Conservation (phyloP, 768 basidiomycete genomes). For the Xanthoconium purpureum region DNA sequence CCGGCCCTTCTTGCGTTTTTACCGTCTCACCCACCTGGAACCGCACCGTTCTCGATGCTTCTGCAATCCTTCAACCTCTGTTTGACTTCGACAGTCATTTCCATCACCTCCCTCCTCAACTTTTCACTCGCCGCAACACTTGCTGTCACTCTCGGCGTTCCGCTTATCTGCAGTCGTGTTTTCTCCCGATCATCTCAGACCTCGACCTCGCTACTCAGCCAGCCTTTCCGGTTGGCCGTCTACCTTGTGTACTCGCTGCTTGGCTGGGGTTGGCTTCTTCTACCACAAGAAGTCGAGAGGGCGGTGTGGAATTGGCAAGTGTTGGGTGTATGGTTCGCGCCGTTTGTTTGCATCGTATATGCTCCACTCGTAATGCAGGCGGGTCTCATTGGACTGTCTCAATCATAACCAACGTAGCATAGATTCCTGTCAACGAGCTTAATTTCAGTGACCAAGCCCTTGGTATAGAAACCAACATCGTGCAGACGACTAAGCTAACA, state of each 20-base stretch:
- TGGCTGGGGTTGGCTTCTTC: slow-evolving; percentile 57
- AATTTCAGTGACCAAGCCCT: not conserved
- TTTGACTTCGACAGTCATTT: slow-evolving; percentile 81
- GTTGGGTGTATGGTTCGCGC: slow-evolving; percentile 78
- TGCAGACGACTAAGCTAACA: not conserved
- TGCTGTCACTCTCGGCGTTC: slow-evolving; percentile 60
- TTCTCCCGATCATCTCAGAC: slow-evolving; percentile 21
- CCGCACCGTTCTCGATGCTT: slow-evolving; percentile 43
- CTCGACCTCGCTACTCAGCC: slow-evolving; percentile 27
- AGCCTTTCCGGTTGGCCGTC: slow-evolving; percentile 2
- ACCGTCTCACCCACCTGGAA: slow-evolving; percentile 22
- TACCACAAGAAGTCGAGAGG: slow-evolving; percentile 42
- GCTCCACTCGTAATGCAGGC: slow-evolving; percentile 72
- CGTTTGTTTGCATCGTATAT: slow-evolving; percentile 79
- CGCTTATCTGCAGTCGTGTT: slow-evolving; percentile 50
- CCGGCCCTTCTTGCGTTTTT: slow-evolving; percentile 31
- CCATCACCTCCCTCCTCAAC: slow-evolving; percentile 83
- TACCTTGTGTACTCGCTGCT: slow-evolving; percentile 44
- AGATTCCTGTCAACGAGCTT: not conserved
- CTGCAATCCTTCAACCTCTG: slow-evolving; percentile 78
- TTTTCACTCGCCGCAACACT: slow-evolving; percentile 83
- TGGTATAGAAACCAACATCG: not conserved
- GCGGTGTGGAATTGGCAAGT: slow-evolving; percentile 78
- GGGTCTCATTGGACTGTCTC: slow-evolving; percentile 48
- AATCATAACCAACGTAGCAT: slow-evolving; percentile 3